Evolutionary conservation across 257 asterid species (phyloP).

Genomic region (Jasminum sambac): DNA sequence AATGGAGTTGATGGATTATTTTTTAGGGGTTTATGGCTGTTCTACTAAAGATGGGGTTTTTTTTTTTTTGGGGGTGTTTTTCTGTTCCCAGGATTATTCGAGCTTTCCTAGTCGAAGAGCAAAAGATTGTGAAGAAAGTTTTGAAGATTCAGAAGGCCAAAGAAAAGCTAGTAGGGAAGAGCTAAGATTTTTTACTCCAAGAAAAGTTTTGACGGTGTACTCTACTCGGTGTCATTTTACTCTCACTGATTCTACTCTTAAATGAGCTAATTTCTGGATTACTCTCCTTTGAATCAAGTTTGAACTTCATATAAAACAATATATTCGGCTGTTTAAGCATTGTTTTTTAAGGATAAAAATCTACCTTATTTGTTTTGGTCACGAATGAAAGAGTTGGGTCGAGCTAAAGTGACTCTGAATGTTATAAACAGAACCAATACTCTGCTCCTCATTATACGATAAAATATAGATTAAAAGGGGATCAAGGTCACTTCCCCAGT

Average conservation of each 20-base stretch:
- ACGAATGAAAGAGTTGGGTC: background rate
- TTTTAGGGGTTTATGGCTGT: background rate
- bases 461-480: background rate
- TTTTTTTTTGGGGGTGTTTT: background rate
- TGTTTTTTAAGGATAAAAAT: background rate
- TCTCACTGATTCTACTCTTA: background rate
- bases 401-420: background rate
- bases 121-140: conserved; percentile 45
- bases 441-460: background rate
- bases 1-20: background rate
- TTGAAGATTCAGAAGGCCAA: conserved; percentile 45
- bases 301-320: background rate
- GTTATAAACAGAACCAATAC: background rate
- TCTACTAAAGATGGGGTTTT: background rate
- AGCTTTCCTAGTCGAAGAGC: conserved; percentile 51
- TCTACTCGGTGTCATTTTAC: background rate
- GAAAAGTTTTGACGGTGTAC: conserved; percentile 17
- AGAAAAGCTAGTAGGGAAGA: conserved; percentile 33
- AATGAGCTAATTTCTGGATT: background rate
- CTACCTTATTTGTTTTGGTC: background rate
- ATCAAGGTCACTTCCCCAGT: too few species aligned
- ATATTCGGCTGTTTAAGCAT: background rate
- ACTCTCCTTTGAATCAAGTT: too few species aligned
- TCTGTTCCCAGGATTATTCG: conserved; percentile 36
- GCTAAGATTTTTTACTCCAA: conserved; percentile 10